Conservation (phyloP, 1,284 basidiomycete genomes). For the Papiliotrema nemorosa region DNA sequence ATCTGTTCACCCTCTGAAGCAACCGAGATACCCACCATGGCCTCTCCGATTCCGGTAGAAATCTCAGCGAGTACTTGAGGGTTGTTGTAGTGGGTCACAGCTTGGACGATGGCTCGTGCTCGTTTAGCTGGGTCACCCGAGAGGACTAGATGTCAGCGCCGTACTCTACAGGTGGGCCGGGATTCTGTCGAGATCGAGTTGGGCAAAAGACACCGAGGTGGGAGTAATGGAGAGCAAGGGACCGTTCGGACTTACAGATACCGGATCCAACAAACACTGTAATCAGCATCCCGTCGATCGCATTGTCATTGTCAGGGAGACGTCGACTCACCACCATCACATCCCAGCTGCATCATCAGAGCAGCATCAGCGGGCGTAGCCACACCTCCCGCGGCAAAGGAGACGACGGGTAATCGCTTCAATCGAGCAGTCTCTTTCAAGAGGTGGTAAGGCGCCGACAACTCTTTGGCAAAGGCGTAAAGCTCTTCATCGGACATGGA, state of each 20-base stretch:
- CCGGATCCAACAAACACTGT: conserved; percentile 90
- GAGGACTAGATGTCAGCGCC: conserved; percentile 20
- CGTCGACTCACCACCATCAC: conserved; percentile 76
- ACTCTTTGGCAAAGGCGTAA: conserved; percentile 86
- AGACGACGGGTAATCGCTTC: conserved; percentile 85
- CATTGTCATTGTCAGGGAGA: conserved; percentile 11
- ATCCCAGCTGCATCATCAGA: conserved; percentile 98
- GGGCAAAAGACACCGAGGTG: too few species aligned
- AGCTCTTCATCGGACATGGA: conserved; percentile 94
- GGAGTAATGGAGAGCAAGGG: too few species aligned
- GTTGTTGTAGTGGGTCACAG: conserved; percentile 96
- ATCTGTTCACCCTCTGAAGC: conserved; percentile 18
- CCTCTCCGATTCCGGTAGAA: conserved; percentile 81
- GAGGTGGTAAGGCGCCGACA: conserved; percentile 93
- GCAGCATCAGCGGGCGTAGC: conserved; percentile 96
- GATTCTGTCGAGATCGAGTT: neutral
- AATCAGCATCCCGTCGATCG: neutral
- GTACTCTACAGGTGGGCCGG: neutral
- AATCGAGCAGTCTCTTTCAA: conserved; percentile 93
- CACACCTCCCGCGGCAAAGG: conserved; percentile 91
- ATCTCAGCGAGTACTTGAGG: conserved; percentile 65
- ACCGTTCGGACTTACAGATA: conserved; percentile 79
- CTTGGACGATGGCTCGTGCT: conserved; percentile 95
- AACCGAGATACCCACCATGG: conserved; percentile 78
- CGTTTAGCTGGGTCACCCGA: conserved; percentile 92